phyloP scores from a whole-genome alignment of 2,329 filamentous ascomycete species.

The Trichoderma harzianum region DNA sequence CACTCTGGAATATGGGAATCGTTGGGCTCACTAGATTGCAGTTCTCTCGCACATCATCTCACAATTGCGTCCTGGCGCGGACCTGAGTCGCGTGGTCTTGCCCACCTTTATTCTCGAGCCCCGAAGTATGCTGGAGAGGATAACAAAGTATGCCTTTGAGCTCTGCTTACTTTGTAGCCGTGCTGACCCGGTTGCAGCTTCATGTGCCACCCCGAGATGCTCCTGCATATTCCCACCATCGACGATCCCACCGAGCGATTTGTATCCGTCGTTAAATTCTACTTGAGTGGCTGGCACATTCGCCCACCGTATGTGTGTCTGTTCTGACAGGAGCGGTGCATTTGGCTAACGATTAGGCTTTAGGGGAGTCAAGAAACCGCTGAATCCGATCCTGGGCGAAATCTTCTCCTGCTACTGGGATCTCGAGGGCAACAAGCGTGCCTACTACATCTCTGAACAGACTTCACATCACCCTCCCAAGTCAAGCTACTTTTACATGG shows the following conservation, averaged over 20 bases:
- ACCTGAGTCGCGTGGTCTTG: slow-evolving; percentile 88
- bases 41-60: slow-evolving; percentile 97
- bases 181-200: slow-evolving; percentile 58
- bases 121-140: slow-evolving; percentile 95
- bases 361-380: slow-evolving; percentile 94
- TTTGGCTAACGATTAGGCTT: slow-evolving; percentile 23
- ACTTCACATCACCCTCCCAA: slow-evolving; percentile 98
- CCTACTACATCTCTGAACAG: slow-evolving; percentile 96
- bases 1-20: background rate
- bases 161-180: slow-evolving; percentile 6
- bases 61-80: slow-evolving; percentile 90
- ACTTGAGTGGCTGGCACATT: slow-evolving; percentile 98
- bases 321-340: slow-evolving; percentile 1
- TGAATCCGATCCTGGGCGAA: slow-evolving; percentile 95
- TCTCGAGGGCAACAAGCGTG: slow-evolving; percentile 75
- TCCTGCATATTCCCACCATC: slow-evolving; percentile 80
- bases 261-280: slow-evolving; percentile 95
- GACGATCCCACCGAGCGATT: slow-evolving; percentile 89
- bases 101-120: slow-evolving; percentile 98
- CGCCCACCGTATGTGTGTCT: slow-evolving; percentile 74
- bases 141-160: slow-evolving; percentile 75
- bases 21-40: slow-evolving; percentile 34
- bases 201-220: slow-evolving; percentile 97
- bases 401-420: slow-evolving; percentile 96
- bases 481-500: slow-evolving; percentile 99